These are phyloP conservation scores for Euclidium syriacum DNA, from an alignment of 345 rosid species.

Conservation along the genomic window DNA sequence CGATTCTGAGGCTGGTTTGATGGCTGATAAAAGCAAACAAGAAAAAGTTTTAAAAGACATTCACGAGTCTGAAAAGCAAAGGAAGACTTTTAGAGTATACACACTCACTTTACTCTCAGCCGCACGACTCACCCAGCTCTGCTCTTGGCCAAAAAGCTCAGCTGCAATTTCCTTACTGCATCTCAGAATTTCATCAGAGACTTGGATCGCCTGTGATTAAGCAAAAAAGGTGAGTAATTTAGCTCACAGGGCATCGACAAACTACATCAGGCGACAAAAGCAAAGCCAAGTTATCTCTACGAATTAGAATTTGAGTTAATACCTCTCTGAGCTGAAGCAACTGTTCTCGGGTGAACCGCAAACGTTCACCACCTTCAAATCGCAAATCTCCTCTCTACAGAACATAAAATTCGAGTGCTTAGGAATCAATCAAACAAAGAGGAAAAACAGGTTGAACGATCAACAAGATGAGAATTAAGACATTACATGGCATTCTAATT, in stretches of 20 bases:
- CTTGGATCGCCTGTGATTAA: constrained; percentile 23
- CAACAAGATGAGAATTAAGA: constrained; percentile 1
- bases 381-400: constrained; percentile 30
- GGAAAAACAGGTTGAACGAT: not conserved
- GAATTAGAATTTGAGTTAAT: not conserved
- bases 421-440: constrained; percentile 4
- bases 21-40: constrained; percentile 28
- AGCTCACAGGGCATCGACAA: not conserved
- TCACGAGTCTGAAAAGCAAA: not conserved
- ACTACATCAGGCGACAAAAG: not conserved
- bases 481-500: constrained; percentile 19
- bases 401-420: not conserved
- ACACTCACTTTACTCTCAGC: constrained; percentile 53
- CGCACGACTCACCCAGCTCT: constrained; percentile 38
- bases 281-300: not conserved
- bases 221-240: not conserved
- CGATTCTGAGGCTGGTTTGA: constrained; percentile 50
- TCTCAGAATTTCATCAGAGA: constrained; percentile 48
- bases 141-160: constrained; percentile 56
- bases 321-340: constrained; percentile 61
- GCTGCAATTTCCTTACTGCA: constrained; percentile 48
- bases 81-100: not conserved
- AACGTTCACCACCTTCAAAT: constrained; percentile 48
- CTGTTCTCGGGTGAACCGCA: constrained; percentile 48
- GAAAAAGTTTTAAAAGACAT: not conserved